A percentile compares a stretch with the other conserved stretches of the same genome.
phyloP scores from a whole-genome alignment of 2,329 filamentous ascomycete species.

The Penicillium nordicum region DNA sequence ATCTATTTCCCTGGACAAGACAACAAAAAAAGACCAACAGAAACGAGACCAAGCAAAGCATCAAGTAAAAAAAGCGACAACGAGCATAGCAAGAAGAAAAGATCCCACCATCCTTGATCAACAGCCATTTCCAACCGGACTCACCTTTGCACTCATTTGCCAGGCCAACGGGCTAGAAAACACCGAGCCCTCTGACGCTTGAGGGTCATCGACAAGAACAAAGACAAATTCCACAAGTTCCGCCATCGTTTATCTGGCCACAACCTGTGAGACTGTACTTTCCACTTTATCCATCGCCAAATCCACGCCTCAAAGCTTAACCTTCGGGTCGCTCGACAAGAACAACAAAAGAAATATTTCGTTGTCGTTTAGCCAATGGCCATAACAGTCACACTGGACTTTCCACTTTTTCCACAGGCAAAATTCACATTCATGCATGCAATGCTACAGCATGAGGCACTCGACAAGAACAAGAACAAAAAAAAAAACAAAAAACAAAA shows the following conservation, averaged over 20 bases:
- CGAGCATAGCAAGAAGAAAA: not conserved
- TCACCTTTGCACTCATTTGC: not conserved
- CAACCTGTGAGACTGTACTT: not conserved
- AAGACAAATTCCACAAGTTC: not conserved
- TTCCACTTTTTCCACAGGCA: not conserved
- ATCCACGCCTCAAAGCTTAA: too few relatives aligned
- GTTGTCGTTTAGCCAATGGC: too few relatives aligned
- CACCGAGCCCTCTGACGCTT: not conserved
- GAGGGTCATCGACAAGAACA: not conserved
- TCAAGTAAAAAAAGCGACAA: not conserved
- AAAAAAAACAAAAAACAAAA: not conserved
- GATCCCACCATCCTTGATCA: not conserved
- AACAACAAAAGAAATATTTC: too few relatives aligned
- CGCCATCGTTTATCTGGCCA: not conserved
- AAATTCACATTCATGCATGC: not conserved
- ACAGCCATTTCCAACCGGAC: not conserved
- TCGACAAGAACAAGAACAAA: not conserved
- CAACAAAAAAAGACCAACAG: not conserved
- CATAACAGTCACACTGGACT: too few relatives aligned
- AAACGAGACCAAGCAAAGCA: not conserved
- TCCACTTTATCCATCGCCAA: not conserved
- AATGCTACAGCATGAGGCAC: not conserved
- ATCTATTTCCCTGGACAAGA: not conserved
- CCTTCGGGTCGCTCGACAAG: too few relatives aligned
- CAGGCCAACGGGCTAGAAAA: not conserved